Evolutionary conservation across 1,284 basidiomycete species (phyloP).

Genomic region (Rhodotorula sp.): DNA sequence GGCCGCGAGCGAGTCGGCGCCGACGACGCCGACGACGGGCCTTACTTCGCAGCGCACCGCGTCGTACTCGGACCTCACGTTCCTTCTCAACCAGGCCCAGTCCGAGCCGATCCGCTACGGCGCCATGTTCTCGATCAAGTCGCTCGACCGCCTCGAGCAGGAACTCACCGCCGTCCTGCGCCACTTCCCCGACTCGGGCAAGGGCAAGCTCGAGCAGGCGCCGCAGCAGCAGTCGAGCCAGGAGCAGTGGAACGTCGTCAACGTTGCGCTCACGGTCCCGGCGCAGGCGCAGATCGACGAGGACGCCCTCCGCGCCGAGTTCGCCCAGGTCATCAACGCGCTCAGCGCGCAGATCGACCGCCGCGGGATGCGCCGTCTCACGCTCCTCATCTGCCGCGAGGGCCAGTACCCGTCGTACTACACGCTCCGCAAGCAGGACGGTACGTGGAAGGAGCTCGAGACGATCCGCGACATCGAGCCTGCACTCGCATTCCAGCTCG

Average conservation of each 20-base stretch:
- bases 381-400: constrained; percentile 86
- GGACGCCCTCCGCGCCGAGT: constrained; percentile 72
- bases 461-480: constrained; percentile 98
- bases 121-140: constrained; percentile 84
- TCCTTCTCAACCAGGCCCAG: constrained; percentile 76
- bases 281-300: constrained; percentile 73
- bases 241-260: constrained; percentile 71
- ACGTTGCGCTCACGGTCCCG: constrained; percentile 85
- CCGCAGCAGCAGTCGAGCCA: constrained; percentile 21
- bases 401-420: constrained; percentile 93
- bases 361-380: constrained; percentile 87
- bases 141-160: constrained; percentile 67
- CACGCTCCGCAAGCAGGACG: constrained; percentile 77
- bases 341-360: constrained; percentile 64
- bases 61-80: constrained; percentile 90
- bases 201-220: constrained; percentile 26
- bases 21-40: constrained; percentile 35
- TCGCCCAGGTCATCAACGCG: constrained; percentile 73
- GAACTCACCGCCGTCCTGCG: constrained; percentile 59
- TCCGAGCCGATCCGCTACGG: constrained; percentile 84
- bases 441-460: constrained; percentile 87
- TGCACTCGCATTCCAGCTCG: constrained; percentile 96
- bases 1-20: constrained; percentile 60
- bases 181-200: constrained; percentile 43
- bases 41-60: constrained; percentile 54